Base-by-base conservation (phyloP, 2,329 filamentous ascomycete species). In the Daldinia eschscholtzii region DNA sequence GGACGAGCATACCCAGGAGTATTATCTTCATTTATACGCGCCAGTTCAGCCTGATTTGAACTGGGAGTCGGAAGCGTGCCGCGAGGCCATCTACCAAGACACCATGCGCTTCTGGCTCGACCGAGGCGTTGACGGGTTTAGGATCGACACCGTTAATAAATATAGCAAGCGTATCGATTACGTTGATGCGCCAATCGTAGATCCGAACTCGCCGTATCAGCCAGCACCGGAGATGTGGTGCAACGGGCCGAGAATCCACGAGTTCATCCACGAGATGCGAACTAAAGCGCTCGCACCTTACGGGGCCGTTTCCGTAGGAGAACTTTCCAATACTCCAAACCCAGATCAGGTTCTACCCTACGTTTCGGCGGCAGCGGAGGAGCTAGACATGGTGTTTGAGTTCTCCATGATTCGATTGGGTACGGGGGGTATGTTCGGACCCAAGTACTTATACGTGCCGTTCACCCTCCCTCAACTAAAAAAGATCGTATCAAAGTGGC, bases 91-190 rank as follows among this genome's bases (percentile, higher is more conserved):
- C 1, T 91, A 93, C 74, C 83, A 89, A 5, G 76, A 81, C 5
- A 88, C 91, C 4, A 90, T 93, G 85, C 83, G 84, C 0, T 94
- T 93, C 77, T 94, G 92, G 92, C 84, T 94, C 0, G 84, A 93
- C 61, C 86, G 87, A 5, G 90, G 90, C 0, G 87, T 89, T 0
- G 86, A 88, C 57, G 88, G 88, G 0, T 92, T 91, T 78, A 84
- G 90, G 4, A 89, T 91, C 79, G 89, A 92, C 68, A 89, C 89
- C 0, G 89, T 92, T 68, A 91, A 91, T 74, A 87, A 89, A 73
- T 90, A 91, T 73, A 88, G 85, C 67, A 92, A 92, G 72, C 82
- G 85, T 1, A 85, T 85, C 6, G 82, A 83, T 0, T 88, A 88
- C 62, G 84, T 87, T 2, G 86, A 90, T 64, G 86, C 83, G 0